Conservation (phyloP, 805 yeast species). For the Yarrowia bubula region DNA sequence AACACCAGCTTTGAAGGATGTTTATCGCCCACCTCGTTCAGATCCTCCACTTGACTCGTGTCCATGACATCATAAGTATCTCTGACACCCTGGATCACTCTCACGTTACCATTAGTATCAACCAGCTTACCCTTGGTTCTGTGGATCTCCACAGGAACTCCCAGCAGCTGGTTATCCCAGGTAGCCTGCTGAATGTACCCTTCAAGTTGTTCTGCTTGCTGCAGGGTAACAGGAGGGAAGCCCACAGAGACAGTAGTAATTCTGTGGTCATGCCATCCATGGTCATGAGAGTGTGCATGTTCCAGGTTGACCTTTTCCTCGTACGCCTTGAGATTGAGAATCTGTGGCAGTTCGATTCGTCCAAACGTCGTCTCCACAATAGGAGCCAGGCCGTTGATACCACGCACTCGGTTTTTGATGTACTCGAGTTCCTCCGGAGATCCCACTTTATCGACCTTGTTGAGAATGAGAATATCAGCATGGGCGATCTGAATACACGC, state of each 20-base stretch:
- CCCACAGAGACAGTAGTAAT: conserved; percentile 54
- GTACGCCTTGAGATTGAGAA: conserved; percentile 79
- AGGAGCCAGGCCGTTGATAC: conserved; percentile 69
- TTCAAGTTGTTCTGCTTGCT: conserved; percentile 52
- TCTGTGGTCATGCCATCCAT: conserved; percentile 37
- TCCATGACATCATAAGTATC: conserved; percentile 82
- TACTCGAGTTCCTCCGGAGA: conserved; percentile 34
- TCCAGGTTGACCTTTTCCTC: conserved; percentile 42
- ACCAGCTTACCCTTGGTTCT: conserved; percentile 76
- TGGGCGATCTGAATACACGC: conserved; percentile 88
- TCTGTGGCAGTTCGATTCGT: conserved; percentile 60
- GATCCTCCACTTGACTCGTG: conserved; percentile 32
- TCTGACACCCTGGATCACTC: conserved; percentile 86
- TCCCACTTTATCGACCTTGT: conserved; percentile 64
- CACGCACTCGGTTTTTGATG: conserved; percentile 44
- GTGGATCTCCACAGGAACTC: conserved; percentile 61
- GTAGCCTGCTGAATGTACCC: conserved; percentile 63
- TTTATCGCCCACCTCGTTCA: conserved; percentile 42
- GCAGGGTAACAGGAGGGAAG: conserved; percentile 44
- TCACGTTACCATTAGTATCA: conserved; percentile 41
- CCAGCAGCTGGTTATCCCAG: conserved; percentile 64
- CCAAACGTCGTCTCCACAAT: conserved; percentile 69
- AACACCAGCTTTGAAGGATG: conserved; percentile 60
- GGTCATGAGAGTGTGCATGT: conserved; percentile 30
- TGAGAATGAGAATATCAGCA: conserved; percentile 79